These are phyloP conservation scores for Aspergillus coremiiformis DNA, from an alignment of 495 filamentous ascomycete species.

Conservation along the genomic window DNA sequence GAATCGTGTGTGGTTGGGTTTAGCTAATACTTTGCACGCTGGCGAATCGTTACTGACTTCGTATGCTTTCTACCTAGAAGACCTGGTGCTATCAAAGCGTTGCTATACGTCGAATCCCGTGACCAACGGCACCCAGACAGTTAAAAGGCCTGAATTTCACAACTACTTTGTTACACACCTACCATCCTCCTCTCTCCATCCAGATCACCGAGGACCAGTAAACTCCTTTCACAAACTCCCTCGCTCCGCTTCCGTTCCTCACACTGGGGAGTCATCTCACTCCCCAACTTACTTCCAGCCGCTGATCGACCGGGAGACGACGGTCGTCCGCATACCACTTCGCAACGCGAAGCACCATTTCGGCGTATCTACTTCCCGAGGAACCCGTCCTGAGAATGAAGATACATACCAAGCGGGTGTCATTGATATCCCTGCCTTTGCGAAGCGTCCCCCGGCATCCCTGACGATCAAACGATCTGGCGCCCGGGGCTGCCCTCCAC, in stretches of 20 bases:
- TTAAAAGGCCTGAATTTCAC: constrained; percentile 61
- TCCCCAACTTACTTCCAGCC: constrained; percentile 51
- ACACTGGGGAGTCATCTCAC: constrained; percentile 47
- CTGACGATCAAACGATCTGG: constrained; percentile 41
- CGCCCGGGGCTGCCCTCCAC: constrained; percentile 11
- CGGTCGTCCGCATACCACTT: constrained; percentile 95
- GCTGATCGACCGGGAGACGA: constrained; percentile 66
- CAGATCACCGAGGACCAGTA: constrained; percentile 63
- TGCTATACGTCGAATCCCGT: constrained; percentile 20
- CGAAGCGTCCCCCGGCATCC: constrained; percentile 68
- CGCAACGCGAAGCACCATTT: constrained; percentile 94
- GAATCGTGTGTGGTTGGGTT: neutral
- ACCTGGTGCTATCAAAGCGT: constrained; percentile 3
- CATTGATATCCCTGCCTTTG: constrained; percentile 85
- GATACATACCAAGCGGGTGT: constrained; percentile 93
- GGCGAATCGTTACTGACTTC: neutral
- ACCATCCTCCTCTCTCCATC: constrained; percentile 86
- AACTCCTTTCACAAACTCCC: constrained; percentile 67
- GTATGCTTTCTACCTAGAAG: constrained; percentile 5
- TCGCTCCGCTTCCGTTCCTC: constrained; percentile 73
- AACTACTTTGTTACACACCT: constrained; percentile 96
- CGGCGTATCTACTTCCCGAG: constrained; percentile 69
- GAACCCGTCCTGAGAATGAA: constrained; percentile 81
- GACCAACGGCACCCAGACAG: constrained; percentile 7
- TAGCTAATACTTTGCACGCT: neutral